Conservation (phyloP, 495 filamentous ascomycete species). For the Aspergillus sclerotiicarbonarius region DNA sequence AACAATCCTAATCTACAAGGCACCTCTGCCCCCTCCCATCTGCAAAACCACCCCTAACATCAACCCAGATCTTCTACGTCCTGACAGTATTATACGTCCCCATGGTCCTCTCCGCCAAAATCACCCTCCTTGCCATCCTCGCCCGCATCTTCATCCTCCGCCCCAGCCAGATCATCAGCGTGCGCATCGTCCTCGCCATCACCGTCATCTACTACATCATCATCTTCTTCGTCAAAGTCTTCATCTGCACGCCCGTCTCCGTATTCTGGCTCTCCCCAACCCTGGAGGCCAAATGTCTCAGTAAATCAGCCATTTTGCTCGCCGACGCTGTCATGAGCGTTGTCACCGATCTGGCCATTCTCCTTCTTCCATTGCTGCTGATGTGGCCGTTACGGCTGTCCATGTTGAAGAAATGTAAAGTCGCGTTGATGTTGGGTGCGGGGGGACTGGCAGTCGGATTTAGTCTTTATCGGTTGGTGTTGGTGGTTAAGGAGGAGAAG, state of each 20-base stretch:
- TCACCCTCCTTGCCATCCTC: slow-evolving; percentile 33
- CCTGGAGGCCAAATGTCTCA: slow-evolving; percentile 20
- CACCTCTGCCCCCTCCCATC: too few relatives aligned
- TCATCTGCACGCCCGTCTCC: slow-evolving; percentile 31
- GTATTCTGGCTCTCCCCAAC: slow-evolving; percentile 25
- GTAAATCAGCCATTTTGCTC: slow-evolving; percentile 29
- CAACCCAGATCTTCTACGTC: slow-evolving; percentile 9
- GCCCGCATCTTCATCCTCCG: slow-evolving; percentile 31
- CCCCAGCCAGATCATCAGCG: slow-evolving; percentile 20
- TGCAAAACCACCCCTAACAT: neutral
- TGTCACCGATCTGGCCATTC: slow-evolving; percentile 32
- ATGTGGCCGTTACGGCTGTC: slow-evolving; percentile 31
- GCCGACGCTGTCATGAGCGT: slow-evolving; percentile 33
- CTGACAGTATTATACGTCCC: slow-evolving; percentile 33
- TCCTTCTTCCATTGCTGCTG: slow-evolving; percentile 31
- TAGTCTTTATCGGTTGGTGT: slow-evolving; percentile 32
- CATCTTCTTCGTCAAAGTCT: slow-evolving; percentile 31
- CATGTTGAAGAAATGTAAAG: slow-evolving; percentile 25
- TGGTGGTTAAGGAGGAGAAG: slow-evolving; percentile 15
- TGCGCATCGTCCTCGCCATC: slow-evolving; percentile 25
- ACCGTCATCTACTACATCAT: slow-evolving; percentile 31
- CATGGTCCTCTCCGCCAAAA: slow-evolving; percentile 32
- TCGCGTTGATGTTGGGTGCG: slow-evolving; percentile 28
- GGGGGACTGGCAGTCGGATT: slow-evolving; percentile 32
- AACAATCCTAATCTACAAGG: neutral